Base-by-base conservation (phyloP, 2,329 filamentous ascomycete genomes). In the Hypoxylon sp. region DNA sequence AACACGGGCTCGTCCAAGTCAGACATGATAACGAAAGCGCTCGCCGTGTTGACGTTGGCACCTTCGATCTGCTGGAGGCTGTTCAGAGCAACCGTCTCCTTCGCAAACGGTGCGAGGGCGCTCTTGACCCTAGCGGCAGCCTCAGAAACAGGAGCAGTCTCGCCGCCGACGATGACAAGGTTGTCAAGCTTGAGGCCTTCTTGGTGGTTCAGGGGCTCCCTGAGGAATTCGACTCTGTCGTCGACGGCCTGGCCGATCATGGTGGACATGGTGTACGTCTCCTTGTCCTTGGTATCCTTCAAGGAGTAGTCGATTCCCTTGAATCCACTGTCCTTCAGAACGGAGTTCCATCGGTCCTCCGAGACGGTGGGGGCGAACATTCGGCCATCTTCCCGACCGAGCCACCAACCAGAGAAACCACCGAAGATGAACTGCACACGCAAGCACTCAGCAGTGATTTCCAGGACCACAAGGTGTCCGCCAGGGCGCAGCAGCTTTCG, bases 1-100 rank as follows among this genome's bases (percentile, higher is more conserved):
- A 73, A 69, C 1, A 67, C 48, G 4, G 70, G 67, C 6, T 55
- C 23, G 50, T 73, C 71, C 1, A 73, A 59, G 1, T 72, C 69
- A 3, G 64, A 29, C 18, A 72, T 48, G 23, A 51, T 56, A 8
- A 70, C 18, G 3, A 72, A 55, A 21, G 46, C 52, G n/a, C 26
- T 21, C 3, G 31, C 40, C 18, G 31, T 17, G 20, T 31, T 24
- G 9, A 23, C 13, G 3, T 21, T 15, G 10, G 21, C 10, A n/a
- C 5, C 15, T 20, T 7, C 17, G 17, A 40, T 10, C 10, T 40
- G 18, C 37, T 13, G 2, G 3, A 40, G 20, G 2, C 17, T 21
- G 2, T 37, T 37, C n/a, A n/a, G n/a, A 17, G 10, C 15, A 3
- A 9, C 7, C 18, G 17, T 17, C 2, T 10, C 33, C 15, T 20